phyloP scores from a whole-genome alignment of 257 asterid genomes.

The Coffea eugenioides region DNA sequence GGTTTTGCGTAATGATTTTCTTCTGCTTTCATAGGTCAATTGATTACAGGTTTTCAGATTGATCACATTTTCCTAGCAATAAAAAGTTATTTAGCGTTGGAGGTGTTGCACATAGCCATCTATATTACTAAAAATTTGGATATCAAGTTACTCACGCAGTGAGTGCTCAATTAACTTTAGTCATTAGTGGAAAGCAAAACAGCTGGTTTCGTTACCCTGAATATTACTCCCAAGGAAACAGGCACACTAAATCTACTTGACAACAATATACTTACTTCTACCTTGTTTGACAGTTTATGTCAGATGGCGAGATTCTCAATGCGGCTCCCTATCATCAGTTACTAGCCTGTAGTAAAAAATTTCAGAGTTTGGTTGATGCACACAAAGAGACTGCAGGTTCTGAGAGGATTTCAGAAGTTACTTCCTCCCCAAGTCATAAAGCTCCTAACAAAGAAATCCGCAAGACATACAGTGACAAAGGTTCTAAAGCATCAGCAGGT shows the following conservation, averaged over 20 bases:
- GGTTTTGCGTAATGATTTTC: neutral
- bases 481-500: slow-evolving; percentile 32
- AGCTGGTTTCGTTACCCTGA: neutral
- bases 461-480: slow-evolving; percentile 32
- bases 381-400: slow-evolving; percentile 59
- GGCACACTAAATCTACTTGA: neutral
- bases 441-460: slow-evolving; percentile 33
- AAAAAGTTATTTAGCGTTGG: neutral
- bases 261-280: neutral
- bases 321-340: slow-evolving; percentile 46
- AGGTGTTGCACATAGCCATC: neutral
- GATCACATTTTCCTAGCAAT: neutral
- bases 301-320: slow-evolving; percentile 44
- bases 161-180: neutral
- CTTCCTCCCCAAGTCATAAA: slow-evolving; percentile 23
- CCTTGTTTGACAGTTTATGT: slow-evolving; percentile 38
- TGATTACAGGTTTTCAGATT: neutral
- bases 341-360: slow-evolving; percentile 46
- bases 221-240: neutral
- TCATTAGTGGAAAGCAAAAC: neutral
- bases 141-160: neutral
- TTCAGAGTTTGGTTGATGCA: slow-evolving; percentile 45
- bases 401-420: slow-evolving; percentile 39
- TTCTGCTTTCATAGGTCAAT: neutral
- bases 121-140: neutral